A percentile compares a stretch with the other conserved stretches of the same genome.
phyloP scores from a whole-genome alignment of 1,139 yeast genomes.

The Debaryomyces robertsiae region DNA sequence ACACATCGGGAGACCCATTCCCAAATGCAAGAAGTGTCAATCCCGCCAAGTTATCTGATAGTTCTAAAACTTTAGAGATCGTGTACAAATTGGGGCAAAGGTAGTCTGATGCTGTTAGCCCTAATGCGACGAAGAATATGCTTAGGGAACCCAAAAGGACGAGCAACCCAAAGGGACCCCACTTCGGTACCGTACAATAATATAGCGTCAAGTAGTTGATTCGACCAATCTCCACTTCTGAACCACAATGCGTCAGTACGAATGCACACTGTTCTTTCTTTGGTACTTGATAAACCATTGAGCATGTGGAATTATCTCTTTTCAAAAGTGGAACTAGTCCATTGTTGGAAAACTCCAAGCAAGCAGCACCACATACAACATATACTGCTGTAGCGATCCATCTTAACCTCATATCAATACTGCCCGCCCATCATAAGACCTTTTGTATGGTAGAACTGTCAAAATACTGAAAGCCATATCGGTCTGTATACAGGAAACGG shows the following conservation, averaged over 20 bases:
- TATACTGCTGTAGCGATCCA: conserved; percentile 1
- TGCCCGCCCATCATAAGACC: too few species aligned
- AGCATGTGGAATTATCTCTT: conserved; percentile 10
- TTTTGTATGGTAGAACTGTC: too few species aligned
- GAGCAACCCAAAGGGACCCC: conserved; percentile 17
- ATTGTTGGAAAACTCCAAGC: background rate
- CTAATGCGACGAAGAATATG: conserved; percentile 60
- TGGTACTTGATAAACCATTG: conserved; percentile 19
- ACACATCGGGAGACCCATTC: conserved; percentile 88
- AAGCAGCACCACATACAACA: background rate
- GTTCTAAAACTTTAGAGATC: conserved; percentile 57
- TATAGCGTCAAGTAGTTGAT: conserved; percentile 44
- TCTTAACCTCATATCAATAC: conserved; percentile 1
- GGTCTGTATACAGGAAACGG: too few species aligned
- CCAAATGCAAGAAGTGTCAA: conserved; percentile 88
- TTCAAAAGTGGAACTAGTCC: background rate
- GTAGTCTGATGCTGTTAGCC: conserved; percentile 74
- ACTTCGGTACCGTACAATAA: conserved; percentile 31
- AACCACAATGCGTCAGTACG: conserved; percentile 38
- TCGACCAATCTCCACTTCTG: conserved; percentile 38
- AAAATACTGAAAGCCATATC: too few species aligned
- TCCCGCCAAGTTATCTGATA: conserved; percentile 83
- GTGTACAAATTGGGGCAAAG: conserved; percentile 73
- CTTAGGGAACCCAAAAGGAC: conserved; percentile 30
- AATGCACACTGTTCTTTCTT: conserved; percentile 45